phyloP scores from a whole-genome alignment of 495 filamentous ascomycete species.

The Trichoderma asperelloides region DNA sequence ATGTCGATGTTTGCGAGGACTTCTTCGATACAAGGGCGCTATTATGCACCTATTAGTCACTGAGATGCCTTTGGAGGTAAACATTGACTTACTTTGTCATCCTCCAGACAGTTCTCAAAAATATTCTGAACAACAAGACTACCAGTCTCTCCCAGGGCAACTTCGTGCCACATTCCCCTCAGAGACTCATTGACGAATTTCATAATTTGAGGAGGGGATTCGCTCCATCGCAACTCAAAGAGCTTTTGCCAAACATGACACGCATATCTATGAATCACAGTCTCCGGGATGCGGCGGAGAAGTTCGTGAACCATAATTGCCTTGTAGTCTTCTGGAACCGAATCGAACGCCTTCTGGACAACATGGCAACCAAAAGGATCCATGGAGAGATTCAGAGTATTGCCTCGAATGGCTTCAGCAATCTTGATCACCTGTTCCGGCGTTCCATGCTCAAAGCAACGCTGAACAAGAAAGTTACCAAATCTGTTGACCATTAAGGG shows the following conservation, averaged over 20 bases:
- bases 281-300: conserved; percentile 90
- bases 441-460: conserved; percentile 97
- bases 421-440: conserved; percentile 92
- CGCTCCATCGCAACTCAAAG: conserved; percentile 94
- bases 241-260: conserved; percentile 99
- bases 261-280: conserved; percentile 94
- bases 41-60: conserved; percentile 13
- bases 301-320: conserved; percentile 97
- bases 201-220: conserved; percentile 96
- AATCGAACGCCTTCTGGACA: conserved; percentile 96
- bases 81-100: conserved; percentile 71
- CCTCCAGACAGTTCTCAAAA: conserved; percentile 97
- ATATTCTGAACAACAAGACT: conserved; percentile 98
- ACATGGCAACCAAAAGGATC: conserved; percentile 98
- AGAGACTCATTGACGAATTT: conserved; percentile 94
- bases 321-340: conserved; percentile 94
- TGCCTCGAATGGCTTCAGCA: conserved; percentile 88
- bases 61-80: neutral
- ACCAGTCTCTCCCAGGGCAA: conserved; percentile 91
- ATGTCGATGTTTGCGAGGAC: conserved; percentile 89
- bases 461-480: conserved; percentile 97
- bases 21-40: conserved; percentile 96
- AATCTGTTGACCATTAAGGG: conserved; percentile 94
- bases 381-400: conserved; percentile 90
- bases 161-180: conserved; percentile 96